Evolutionary conservation across 176 grass and related monocot genomes (phyloP), one percentile per base, ranked within the genome.

Genomic region (Poa annua): DNA sequence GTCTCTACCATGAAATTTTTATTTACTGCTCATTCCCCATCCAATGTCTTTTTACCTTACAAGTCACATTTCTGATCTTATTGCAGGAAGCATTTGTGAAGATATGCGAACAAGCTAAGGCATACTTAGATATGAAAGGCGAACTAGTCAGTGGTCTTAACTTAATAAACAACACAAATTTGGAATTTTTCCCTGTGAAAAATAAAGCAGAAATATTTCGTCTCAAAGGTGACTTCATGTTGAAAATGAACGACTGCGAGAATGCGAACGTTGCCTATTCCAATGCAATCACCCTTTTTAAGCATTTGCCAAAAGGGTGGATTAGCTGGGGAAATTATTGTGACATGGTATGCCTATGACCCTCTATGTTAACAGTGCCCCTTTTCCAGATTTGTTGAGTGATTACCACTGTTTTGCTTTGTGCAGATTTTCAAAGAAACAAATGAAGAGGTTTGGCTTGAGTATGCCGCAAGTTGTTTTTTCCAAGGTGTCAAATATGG

Each of bases 241-340:
- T 91, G 53, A 99, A 99, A 87, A 92, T 96, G 91, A 88, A 96
- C 66, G 96, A 99, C 1, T 89, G 89, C 0, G 89, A 99, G 48
- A 77, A 65, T 81, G 93, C 96, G 51, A 99, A 99, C 22, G 51
- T 85, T 78, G 81, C 72, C n/a, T 99, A 96, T 86, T 99, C 96
- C 11, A 92, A 88, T 81, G 96, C 96, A 21, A 92, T 99, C 76
- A 87, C 85, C 67, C 90, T 99, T 72, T 92, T 86, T 80, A 99
- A 99, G 73, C 96, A 99, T 89, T 93, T 99, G 56, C 85, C 96
- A 49, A 99, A 99, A 91, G 96, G 93, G 25, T 99, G 96, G 96
- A 99, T 99, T 83, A 99, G 96, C 82, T 99, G 96, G 96, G 96
- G 96, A 72, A 99, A 96, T 85, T 95, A 99, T 55, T 99, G 96